Conservation (phyloP, 306 rosid genomes). For the Pyrus pyrifolia region DNA sequence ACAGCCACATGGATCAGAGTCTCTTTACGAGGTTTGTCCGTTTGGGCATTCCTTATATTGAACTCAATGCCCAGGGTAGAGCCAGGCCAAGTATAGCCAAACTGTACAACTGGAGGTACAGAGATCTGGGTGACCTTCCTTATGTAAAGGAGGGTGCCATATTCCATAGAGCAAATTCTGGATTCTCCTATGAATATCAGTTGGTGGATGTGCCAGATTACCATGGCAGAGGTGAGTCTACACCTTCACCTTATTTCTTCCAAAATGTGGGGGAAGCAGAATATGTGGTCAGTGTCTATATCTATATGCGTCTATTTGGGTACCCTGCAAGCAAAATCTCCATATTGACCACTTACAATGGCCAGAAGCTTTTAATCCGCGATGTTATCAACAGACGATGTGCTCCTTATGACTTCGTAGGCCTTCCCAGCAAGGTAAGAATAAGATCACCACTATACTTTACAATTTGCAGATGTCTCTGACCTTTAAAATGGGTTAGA, state of each 20-base stretch:
- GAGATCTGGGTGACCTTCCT: conserved; percentile 93
- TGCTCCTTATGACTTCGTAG: conserved; percentile 83
- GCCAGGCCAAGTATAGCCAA: conserved; percentile 92
- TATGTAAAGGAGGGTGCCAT: conserved; percentile 54
- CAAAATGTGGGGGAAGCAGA: conserved; percentile 98
- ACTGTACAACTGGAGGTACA: conserved; percentile 95
- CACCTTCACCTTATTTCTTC: conserved; percentile 99
- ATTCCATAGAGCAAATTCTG: conserved; percentile 81
- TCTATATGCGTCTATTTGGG: conserved; percentile 89
- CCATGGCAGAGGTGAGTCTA: conserved; percentile 80
- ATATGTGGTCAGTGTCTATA: conserved; percentile 86
- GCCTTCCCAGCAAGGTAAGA: conserved; percentile 89
- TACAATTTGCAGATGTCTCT: not conserved
- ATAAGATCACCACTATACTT: not conserved
- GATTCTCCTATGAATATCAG: conserved; percentile 92
- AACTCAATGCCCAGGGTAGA: conserved; percentile 98
- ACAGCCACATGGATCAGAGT: conserved; percentile 99
- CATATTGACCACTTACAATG: conserved; percentile 96
- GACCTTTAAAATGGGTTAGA: not conserved
- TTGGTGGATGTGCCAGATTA: conserved; percentile 92
- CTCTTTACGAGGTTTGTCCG: conserved; percentile 95
- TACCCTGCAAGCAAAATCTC: conserved; percentile 96
- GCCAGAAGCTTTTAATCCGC: conserved; percentile 95
- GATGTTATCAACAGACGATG: conserved; percentile 91
- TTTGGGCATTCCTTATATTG: conserved; percentile 94